These are phyloP conservation scores for Backusella luteola DNA, from an alignment of 192 early-diverging fungal species.

Conservation along the genomic window DNA sequence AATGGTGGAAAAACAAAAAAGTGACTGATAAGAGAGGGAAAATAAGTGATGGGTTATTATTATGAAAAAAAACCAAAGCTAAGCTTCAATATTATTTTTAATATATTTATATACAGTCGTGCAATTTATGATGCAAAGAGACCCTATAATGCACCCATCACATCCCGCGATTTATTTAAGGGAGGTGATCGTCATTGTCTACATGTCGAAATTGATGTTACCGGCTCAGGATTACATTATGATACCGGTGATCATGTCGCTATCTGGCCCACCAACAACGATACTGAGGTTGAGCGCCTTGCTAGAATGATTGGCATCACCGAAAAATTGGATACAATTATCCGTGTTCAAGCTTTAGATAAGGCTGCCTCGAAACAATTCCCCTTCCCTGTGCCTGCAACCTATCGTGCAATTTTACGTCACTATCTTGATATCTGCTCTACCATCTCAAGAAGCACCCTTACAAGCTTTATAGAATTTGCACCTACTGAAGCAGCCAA, in stretches of 20 bases:
- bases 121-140: constrained; percentile 80
- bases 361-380: constrained; percentile 68
- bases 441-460: constrained; percentile 62
- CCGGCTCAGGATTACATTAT: constrained; percentile 79
- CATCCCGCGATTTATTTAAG: constrained; percentile 66
- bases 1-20: background rate
- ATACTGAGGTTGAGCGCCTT: constrained; percentile 64
- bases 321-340: constrained; percentile 61
- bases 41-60: background rate
- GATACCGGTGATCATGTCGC: constrained; percentile 93
- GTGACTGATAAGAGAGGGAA: background rate
- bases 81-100: background rate
- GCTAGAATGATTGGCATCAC: constrained; percentile 60
- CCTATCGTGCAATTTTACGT: constrained; percentile 80
- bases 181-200: constrained; percentile 74
- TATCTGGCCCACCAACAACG: constrained; percentile 83
- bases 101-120: constrained; percentile 27
- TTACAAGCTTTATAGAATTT: constrained; percentile 57
- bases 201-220: constrained; percentile 89
- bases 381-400: constrained; percentile 85
- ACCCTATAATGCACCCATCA: constrained; percentile 75
- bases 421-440: constrained; percentile 88
- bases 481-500: constrained; percentile 53
- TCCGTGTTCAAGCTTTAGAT: constrained; percentile 70
- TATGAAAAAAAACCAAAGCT: background rate